Evolutionary conservation across 2,329 filamentous ascomycete genomes (phyloP).

Genomic region (Colletotrichum sp.): DNA sequence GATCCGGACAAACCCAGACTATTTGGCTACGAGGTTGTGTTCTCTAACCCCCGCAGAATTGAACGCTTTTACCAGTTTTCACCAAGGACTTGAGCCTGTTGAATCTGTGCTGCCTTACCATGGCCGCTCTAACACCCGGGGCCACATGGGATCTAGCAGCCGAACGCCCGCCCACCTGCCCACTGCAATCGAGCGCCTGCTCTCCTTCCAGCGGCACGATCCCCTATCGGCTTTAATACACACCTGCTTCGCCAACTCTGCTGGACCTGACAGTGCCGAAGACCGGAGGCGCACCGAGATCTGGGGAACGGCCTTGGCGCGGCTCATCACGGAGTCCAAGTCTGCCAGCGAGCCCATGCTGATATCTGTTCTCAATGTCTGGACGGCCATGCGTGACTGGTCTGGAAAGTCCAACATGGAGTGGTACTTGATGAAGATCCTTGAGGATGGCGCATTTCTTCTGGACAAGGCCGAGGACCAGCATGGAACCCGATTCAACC

Average conservation of each 20-base stretch:
- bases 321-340: constrained; percentile 78
- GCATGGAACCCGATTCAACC: constrained; percentile 71
- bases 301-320: constrained; percentile 88
- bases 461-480: constrained; percentile 85
- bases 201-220: constrained; percentile 89
- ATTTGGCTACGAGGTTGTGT: constrained; percentile 82
- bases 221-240: constrained; percentile 84
- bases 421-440: constrained; percentile 91
- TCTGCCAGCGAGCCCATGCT: constrained; percentile 81
- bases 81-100: constrained; percentile 79
- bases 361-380: constrained; percentile 84
- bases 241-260: constrained; percentile 87
- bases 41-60: constrained; percentile 79
- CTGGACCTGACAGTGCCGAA: constrained; percentile 81
- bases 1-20: constrained; percentile 85
- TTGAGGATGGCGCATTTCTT: constrained; percentile 91
- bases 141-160: constrained; percentile 40
- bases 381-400: constrained; percentile 88
- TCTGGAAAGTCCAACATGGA: constrained; percentile 88
- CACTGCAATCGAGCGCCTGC: constrained; percentile 78
- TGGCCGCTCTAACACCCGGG: constrained; percentile 52
- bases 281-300: constrained; percentile 80
- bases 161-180: constrained; percentile 43
- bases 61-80: constrained; percentile 76
- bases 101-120: constrained; percentile 83